Percentiles rank a stretch among this genome's conserved stretches.
Evolutionary conservation across 495 filamentous ascomycete genomes (phyloP).

Genomic region (Trichoderma asperelloides): DNA sequence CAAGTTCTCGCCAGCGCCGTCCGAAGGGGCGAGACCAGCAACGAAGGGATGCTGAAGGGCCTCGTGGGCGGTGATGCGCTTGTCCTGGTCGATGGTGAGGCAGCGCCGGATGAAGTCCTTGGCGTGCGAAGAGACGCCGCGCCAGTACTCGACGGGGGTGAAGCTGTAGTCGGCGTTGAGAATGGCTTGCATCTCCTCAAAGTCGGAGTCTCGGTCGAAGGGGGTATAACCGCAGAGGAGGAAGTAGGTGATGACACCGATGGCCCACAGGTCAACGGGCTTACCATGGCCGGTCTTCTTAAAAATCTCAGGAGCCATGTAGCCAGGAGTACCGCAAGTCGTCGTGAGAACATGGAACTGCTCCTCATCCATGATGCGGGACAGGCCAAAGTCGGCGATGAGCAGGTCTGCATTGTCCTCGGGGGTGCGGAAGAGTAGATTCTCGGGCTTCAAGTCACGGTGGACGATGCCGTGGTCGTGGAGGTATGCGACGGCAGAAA

Average conservation of each 20-base stretch:
- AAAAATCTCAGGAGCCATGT: slow-evolving; percentile 95
- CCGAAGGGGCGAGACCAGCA: slow-evolving; percentile 50
- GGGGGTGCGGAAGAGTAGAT: slow-evolving; percentile 68
- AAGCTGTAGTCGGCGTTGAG: slow-evolving; percentile 93
- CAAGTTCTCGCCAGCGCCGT: slow-evolving; percentile 83
- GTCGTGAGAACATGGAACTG: slow-evolving; percentile 97
- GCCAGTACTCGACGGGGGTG: slow-evolving; percentile 95
- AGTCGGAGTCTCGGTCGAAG: slow-evolving; percentile 93
- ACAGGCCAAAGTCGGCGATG: slow-evolving; percentile 93
- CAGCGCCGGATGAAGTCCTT: slow-evolving; percentile 79
- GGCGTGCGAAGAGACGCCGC: slow-evolving; percentile 73
- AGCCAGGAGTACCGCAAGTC: slow-evolving; percentile 94
- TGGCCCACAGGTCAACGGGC: slow-evolving; percentile 89
- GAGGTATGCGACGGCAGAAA: slow-evolving; percentile 95
- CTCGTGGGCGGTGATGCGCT: slow-evolving; percentile 90
- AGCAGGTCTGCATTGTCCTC: slow-evolving; percentile 82
- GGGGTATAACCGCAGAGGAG: slow-evolving; percentile 96
- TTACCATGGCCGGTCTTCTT: slow-evolving; percentile 83
- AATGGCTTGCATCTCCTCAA: slow-evolving; percentile 99
- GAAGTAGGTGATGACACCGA: slow-evolving; percentile 97
- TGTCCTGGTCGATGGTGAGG: slow-evolving; percentile 76
- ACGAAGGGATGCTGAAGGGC: slow-evolving; percentile 87
- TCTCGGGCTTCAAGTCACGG: slow-evolving; percentile 70
- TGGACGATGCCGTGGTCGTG: slow-evolving; percentile 99
- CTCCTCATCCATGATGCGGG: slow-evolving; percentile 97